Percentiles rank a stretch among this genome's conserved stretches.
Conservation (phyloP, 164 flowering plant genomes). For the Taxillus chinensis region DNA sequence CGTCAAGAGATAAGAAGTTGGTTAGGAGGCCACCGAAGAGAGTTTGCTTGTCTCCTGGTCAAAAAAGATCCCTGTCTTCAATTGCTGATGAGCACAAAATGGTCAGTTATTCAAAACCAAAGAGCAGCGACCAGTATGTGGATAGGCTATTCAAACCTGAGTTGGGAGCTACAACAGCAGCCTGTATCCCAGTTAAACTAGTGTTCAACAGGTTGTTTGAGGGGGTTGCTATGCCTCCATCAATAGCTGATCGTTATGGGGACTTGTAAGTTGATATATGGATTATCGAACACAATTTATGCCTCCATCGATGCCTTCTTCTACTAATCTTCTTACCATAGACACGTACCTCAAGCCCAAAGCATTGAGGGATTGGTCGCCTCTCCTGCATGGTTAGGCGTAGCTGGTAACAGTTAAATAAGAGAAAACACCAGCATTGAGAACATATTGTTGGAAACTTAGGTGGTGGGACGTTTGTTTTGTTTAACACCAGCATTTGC, state of each 20-base stretch:
- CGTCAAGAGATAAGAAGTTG: slow-evolving; percentile 26
- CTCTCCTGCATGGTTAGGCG: too few species aligned
- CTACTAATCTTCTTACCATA: too few species aligned
- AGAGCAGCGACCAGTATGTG: slow-evolving; percentile 14
- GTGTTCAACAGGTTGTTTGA: slow-evolving; percentile 87
- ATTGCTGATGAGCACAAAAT: slow-evolving; percentile 40
- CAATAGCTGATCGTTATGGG: slow-evolving; percentile 29
- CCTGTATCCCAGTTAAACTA: slow-evolving; percentile 84
- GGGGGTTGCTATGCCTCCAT: slow-evolving; percentile 65
- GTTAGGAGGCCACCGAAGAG: slow-evolving; percentile 44
- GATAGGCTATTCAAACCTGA: slow-evolving; percentile 42
- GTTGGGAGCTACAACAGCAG: slow-evolving; percentile 40
- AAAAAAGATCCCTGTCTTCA: slow-evolving; percentile 79
- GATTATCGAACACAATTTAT: slow-evolving; percentile 10
- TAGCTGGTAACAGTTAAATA: too few species aligned
- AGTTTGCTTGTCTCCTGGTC: slow-evolving; percentile 38
- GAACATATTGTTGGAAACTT: too few species aligned
- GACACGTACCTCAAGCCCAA: too few species aligned
- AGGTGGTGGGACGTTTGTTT: too few species aligned
- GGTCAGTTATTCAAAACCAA: slow-evolving; percentile 12
- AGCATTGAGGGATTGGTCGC: too few species aligned
- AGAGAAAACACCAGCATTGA: too few species aligned
- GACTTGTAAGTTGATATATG: slow-evolving; percentile 24
- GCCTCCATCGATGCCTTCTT: slow-evolving; percentile 7
- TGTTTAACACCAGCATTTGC: too few species aligned